Evolutionary conservation across 169 alveolate genomes (phyloP).

Genomic region (Eimeria maxima): DNA sequence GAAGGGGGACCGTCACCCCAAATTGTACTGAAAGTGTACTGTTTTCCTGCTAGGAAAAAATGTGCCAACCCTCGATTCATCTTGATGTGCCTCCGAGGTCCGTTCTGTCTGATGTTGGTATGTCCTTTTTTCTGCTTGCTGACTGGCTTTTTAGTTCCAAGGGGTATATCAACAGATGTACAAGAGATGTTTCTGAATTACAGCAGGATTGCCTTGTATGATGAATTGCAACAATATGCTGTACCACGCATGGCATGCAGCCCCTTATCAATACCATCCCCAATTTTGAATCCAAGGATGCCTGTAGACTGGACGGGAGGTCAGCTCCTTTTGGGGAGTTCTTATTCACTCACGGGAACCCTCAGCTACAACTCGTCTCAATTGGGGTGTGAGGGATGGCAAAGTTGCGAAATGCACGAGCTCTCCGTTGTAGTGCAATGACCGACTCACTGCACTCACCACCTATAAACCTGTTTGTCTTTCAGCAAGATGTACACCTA

Average conservation of each 20-base stretch:
- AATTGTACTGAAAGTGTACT: background rate
- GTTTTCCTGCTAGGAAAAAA: background rate
- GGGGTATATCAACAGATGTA: background rate
- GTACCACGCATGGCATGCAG: background rate
- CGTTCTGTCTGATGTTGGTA: background rate
- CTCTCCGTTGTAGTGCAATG: too few species aligned
- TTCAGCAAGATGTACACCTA: too few species aligned
- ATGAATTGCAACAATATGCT: background rate
- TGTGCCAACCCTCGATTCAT: background rate
- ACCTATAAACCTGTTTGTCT: too few species aligned
- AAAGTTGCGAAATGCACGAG: background rate
- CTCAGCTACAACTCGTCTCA: background rate
- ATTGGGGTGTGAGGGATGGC: background rate
- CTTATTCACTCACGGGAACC: background rate
- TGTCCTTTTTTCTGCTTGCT: background rate
- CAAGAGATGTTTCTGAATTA: background rate
- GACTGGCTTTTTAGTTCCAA: background rate
- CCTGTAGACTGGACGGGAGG: background rate
- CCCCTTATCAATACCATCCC: background rate
- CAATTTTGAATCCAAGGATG: background rate
- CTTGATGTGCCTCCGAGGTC: background rate
- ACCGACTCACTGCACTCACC: too few species aligned
- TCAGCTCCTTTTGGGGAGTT: background rate
- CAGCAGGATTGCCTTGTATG: background rate
- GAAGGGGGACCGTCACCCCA: background rate